Conservation (phyloP, 139 green algal species). For the Gonium pectorale region DNA sequence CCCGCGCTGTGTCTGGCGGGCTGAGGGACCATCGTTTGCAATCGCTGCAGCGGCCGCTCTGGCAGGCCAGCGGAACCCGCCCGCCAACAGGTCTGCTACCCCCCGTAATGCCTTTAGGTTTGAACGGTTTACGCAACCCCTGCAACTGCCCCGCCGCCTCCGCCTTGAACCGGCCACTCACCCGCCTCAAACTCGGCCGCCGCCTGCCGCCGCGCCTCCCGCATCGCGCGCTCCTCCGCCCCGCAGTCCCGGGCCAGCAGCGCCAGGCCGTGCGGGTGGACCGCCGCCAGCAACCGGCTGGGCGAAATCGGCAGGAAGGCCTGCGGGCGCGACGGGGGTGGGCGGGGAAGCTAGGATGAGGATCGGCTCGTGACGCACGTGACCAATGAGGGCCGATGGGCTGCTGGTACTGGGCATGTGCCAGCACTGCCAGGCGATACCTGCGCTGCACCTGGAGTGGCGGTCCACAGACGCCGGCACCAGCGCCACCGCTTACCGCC, state of each 20-base stretch:
- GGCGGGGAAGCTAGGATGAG: not conserved
- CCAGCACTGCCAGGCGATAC: not conserved
- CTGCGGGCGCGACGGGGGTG: not conserved
- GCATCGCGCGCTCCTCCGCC: conserved; percentile 17
- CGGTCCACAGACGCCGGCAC: not conserved
- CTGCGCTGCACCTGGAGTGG: not conserved
- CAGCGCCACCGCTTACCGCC: not conserved
- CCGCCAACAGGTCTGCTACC: too few relatives aligned
- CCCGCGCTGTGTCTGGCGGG: too few relatives aligned
- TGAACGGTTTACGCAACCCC: too few relatives aligned
- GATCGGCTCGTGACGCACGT: not conserved
- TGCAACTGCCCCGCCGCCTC: not conserved
- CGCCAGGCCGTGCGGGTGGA: conserved; percentile 42
- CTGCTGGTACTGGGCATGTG: not conserved
- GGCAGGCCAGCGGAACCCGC: too few relatives aligned
- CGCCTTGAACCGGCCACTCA: not conserved
- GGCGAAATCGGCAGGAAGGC: not conserved
- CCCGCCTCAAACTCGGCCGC: not conserved
- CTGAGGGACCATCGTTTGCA: too few relatives aligned
- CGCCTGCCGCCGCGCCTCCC: not conserved
- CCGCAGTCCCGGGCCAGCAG: not conserved
- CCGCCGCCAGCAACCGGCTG: not conserved
- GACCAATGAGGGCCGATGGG: not conserved
- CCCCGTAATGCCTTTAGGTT: too few relatives aligned
- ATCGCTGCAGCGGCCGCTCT: too few relatives aligned